phyloP scores from a whole-genome alignment of 2,329 filamentous ascomycete species.

The Trichothecium roseum region DNA sequence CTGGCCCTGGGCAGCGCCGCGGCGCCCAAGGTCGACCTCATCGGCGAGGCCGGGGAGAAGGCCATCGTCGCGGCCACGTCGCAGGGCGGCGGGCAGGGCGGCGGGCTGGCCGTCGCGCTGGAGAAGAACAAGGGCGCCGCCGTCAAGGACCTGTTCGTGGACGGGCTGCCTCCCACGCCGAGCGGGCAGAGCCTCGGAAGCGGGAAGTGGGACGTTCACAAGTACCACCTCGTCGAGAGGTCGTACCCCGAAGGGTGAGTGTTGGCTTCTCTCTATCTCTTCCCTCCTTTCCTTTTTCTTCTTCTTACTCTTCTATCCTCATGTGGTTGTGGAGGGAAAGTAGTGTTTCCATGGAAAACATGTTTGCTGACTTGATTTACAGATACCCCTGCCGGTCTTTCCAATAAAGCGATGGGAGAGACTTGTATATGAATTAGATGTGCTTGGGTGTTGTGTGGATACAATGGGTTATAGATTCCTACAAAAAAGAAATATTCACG shows the following conservation, averaged over 20 bases:
- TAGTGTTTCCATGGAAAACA: neutral
- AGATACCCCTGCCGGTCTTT: conserved; percentile 58
- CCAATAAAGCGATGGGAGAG: conserved; percentile 25
- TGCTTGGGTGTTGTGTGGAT: conserved; percentile 2
- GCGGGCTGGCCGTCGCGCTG: conserved; percentile 63
- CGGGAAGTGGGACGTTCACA: conserved; percentile 54
- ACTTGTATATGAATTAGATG: conserved; percentile 18
- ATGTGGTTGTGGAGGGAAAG: no score
- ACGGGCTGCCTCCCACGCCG: conserved; percentile 80
- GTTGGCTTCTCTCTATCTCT: no score
- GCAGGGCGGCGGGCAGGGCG: conserved; percentile 50
- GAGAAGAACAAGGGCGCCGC: conserved; percentile 48
- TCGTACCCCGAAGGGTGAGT: conserved; percentile 63
- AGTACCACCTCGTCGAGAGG: conserved; percentile 55
- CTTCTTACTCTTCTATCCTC: no score
- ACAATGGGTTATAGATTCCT: conserved; percentile 15
- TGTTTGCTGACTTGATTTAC: conserved; percentile 18
- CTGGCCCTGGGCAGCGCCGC: conserved; percentile 76
- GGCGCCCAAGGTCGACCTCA: conserved; percentile 70
- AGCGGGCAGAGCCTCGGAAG: conserved; percentile 50
- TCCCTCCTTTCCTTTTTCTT: neutral
- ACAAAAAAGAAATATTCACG: conserved; percentile 13
- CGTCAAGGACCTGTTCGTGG: conserved; percentile 52
- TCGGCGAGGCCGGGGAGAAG: conserved; percentile 52
- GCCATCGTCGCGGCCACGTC: conserved; percentile 65